These are phyloP conservation scores for Pleurostoma richardsiae DNA, from an alignment of 2,329 filamentous ascomycete genomes.

Conservation along the genomic window DNA sequence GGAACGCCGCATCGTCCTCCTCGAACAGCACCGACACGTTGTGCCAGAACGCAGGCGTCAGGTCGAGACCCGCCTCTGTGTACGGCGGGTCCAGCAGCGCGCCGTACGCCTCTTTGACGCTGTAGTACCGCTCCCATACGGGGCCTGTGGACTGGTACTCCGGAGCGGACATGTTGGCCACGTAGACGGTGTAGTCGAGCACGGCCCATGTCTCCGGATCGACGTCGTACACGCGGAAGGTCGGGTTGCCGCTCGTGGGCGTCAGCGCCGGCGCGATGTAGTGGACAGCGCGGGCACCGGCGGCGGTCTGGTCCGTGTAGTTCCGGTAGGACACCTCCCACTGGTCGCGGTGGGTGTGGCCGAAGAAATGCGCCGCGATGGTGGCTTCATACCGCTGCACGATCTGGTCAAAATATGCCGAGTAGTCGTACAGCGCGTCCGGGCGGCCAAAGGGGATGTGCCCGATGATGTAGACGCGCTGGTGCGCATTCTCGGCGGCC, in stretches of 20 bases:
- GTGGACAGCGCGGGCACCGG: constrained; percentile 41
- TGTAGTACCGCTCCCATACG: constrained; percentile 50
- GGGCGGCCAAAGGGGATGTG: constrained; percentile 48
- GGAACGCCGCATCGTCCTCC: constrained; percentile 25
- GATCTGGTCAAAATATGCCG: constrained; percentile 45
- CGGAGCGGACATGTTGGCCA: constrained; percentile 42
- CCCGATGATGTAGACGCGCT: constrained; percentile 52
- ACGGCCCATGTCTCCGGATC: constrained; percentile 52
- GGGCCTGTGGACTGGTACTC: constrained; percentile 38
- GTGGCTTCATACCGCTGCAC: constrained; percentile 47
- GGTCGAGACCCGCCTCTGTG: constrained; percentile 28
- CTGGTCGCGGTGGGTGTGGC: constrained; percentile 52
- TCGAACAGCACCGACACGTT: constrained; percentile 32
- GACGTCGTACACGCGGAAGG: constrained; percentile 55
- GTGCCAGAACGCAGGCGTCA: constrained; percentile 45
- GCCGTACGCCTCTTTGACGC: constrained; percentile 49
- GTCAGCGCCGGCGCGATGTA: constrained; percentile 51
- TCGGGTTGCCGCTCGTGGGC: constrained; percentile 48
- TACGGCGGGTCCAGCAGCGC: constrained; percentile 29
- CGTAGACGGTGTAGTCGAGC: constrained; percentile 48
- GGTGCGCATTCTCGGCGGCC: constrained; percentile 41
- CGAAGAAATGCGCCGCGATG: constrained; percentile 48
- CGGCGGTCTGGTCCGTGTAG: constrained; percentile 33
- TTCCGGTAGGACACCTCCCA: constrained; percentile 51
- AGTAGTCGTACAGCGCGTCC: constrained; percentile 45